These are phyloP conservation scores for Plectosphaerella sp. DNA, from an alignment of 2,329 filamentous ascomycete species.

Conservation along the genomic window DNA sequence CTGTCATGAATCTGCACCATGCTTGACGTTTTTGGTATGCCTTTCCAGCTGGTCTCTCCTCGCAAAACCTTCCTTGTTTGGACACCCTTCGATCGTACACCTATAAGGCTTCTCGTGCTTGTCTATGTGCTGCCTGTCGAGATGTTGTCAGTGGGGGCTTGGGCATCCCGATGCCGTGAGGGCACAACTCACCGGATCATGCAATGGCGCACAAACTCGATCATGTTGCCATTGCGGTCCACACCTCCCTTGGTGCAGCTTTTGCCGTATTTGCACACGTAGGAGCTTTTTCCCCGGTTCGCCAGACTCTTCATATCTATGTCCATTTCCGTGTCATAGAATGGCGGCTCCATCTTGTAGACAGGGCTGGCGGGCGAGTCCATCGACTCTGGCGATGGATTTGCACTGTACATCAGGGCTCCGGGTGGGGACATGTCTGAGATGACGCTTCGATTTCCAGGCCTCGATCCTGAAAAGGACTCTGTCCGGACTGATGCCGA, in stretches of 20 bases:
- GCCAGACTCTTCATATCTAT: conserved; percentile 31
- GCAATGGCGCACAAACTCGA: conserved; percentile 33
- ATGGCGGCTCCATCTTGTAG: background rate
- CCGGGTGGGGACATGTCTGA: background rate
- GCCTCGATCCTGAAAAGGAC: background rate
- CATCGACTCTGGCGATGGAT: background rate
- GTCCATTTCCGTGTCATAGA: background rate
- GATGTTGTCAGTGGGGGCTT: conserved; percentile 3
- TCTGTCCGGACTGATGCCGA: conserved; percentile 3
- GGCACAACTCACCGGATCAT: conserved; percentile 32
- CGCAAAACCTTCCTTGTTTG: conserved; percentile 36
- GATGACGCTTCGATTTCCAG: background rate
- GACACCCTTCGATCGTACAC: conserved; percentile 31
- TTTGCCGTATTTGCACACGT: conserved; percentile 28
- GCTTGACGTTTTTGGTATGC: conserved; percentile 34
- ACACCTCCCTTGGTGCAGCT: conserved; percentile 35
- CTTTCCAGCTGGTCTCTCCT: conserved; percentile 36
- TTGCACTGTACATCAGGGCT: background rate
- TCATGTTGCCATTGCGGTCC: conserved; percentile 29
- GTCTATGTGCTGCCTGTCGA: conserved; percentile 34
- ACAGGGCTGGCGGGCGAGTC: background rate
- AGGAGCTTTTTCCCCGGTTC: conserved; percentile 32
- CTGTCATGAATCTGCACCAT: conserved; percentile 10
- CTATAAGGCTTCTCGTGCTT: conserved; percentile 37
- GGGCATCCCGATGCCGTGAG: background rate